Percentiles rank a stretch among this genome's conserved stretches.
phyloP scores from a whole-genome alignment of 2,329 filamentous ascomycete species.

The Aspergillus vadensis region DNA sequence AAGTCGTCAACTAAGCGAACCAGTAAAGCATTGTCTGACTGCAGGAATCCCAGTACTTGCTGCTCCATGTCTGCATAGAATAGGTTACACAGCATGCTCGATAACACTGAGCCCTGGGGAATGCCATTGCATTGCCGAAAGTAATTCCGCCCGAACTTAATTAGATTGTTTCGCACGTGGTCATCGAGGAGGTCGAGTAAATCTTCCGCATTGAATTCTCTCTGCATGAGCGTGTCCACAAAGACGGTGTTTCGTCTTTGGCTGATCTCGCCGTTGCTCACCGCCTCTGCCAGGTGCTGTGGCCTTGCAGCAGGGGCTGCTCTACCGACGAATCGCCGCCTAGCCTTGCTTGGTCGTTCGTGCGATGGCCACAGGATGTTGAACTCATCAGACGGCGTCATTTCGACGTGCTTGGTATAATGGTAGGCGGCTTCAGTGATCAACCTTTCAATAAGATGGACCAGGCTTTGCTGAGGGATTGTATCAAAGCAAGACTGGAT shows the following conservation, averaged over 20 bases:
- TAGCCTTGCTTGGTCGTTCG: slow-evolving; percentile 27
- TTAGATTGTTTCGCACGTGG: slow-evolving; percentile 81
- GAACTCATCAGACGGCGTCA: slow-evolving; percentile 54
- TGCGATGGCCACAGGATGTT: slow-evolving; percentile 22
- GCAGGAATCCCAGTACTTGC: slow-evolving; percentile 68
- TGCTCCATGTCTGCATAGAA: slow-evolving; percentile 89
- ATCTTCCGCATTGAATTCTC: slow-evolving; percentile 57
- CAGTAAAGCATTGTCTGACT: slow-evolving; percentile 63
- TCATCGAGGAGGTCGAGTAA: slow-evolving; percentile 72
- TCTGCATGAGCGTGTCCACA: slow-evolving; percentile 67
- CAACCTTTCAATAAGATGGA: slow-evolving; percentile 64
- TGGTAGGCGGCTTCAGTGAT: slow-evolving; percentile 66
- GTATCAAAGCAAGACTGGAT: slow-evolving; percentile 93
- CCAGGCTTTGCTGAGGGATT: slow-evolving; percentile 77
- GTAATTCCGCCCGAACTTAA: slow-evolving; percentile 84
- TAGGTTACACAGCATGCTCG: slow-evolving; percentile 86
- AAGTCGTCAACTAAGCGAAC: slow-evolving; percentile 91
- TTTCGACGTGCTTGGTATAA: slow-evolving; percentile 73
- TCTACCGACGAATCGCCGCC: slow-evolving; percentile 55
- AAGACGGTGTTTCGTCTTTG: slow-evolving; percentile 71
- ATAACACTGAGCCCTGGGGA: slow-evolving; percentile 88
- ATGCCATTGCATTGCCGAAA: slow-evolving; percentile 89
- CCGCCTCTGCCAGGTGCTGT: slow-evolving; percentile 48
- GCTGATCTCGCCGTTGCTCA: slow-evolving; percentile 39
- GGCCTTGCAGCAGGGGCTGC: slow-evolving; percentile 51